A percentile compares a stretch with the other conserved stretches of the same genome.
Evolutionary conservation across 208 protist genomes (phyloP).

Genomic region (Acanthamoeba sp.): DNA sequence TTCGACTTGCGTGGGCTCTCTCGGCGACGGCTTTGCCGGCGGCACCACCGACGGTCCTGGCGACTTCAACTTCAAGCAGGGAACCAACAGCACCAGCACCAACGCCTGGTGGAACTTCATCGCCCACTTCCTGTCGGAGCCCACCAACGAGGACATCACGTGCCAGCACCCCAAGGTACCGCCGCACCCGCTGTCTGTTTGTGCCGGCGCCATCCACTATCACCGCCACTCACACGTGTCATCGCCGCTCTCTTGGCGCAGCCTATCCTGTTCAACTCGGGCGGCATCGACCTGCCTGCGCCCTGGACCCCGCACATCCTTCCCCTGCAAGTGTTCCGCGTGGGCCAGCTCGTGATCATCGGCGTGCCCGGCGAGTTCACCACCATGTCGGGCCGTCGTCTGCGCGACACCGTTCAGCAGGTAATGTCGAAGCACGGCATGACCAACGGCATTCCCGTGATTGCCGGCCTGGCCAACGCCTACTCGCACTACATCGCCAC

Average conservation of each 20-base stretch:
- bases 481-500: slow-evolving; percentile 78
- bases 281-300: slow-evolving; percentile 78
- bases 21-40: slow-evolving; percentile 83
- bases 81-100: slow-evolving; percentile 77
- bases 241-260: background rate
- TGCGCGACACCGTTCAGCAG: slow-evolving; percentile 77
- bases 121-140: slow-evolving; percentile 75
- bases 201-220: background rate
- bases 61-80: slow-evolving; percentile 85
- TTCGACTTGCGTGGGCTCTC: slow-evolving; percentile 42
- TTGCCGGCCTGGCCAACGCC: slow-evolving; percentile 75
- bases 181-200: background rate
- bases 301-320: slow-evolving; percentile 81
- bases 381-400: slow-evolving; percentile 85
- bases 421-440: slow-evolving; percentile 56
- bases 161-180: slow-evolving; percentile 78
- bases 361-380: slow-evolving; percentile 87
- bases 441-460: slow-evolving; percentile 66
- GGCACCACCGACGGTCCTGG: slow-evolving; percentile 82
- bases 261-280: slow-evolving; percentile 85
- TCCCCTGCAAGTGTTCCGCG: slow-evolving; percentile 82
- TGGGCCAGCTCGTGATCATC: slow-evolving; percentile 83
- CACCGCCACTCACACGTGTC: background rate
- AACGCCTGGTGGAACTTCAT: slow-evolving; percentile 84
- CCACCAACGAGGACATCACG: slow-evolving; percentile 77